These are phyloP conservation scores for Penicillium pulvis DNA, from an alignment of 495 filamentous ascomycete genomes.

Conservation along the genomic window DNA sequence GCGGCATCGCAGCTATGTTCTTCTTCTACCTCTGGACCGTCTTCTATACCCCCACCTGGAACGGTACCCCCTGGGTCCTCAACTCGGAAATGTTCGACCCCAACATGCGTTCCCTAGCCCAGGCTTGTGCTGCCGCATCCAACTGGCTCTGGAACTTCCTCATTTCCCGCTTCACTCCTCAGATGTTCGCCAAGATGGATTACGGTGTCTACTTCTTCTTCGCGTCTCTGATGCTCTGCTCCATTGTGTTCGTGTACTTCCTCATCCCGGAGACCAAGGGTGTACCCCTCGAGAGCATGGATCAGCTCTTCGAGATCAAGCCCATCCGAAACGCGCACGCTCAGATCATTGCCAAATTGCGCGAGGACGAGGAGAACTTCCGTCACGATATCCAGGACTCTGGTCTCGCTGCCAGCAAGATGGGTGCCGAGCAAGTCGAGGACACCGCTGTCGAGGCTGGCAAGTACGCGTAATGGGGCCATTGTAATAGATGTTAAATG, in stretches of 20 bases:
- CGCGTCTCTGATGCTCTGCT: conserved; percentile 65
- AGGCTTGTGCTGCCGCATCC: conserved; percentile 65
- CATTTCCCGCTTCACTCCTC: conserved; percentile 68
- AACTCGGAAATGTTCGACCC: conserved; percentile 65
- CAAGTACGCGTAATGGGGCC: conserved; percentile 24
- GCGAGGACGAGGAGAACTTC: conserved; percentile 40
- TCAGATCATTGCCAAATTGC: conserved; percentile 29
- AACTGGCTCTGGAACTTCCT: conserved; percentile 82
- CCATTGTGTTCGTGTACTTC: conserved; percentile 67
- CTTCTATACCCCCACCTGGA: conserved; percentile 77
- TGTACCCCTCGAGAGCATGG: conserved; percentile 51
- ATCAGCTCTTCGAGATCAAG: conserved; percentile 57
- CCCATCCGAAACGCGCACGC: conserved; percentile 57
- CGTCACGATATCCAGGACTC: conserved; percentile 39
- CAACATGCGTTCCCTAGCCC: conserved; percentile 65
- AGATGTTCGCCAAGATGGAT: conserved; percentile 70
- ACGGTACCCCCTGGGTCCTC: conserved; percentile 69
- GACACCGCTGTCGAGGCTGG: conserved; percentile 9
- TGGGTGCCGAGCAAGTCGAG: conserved; percentile 23
- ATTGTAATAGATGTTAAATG: neutral
- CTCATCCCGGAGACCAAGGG: conserved; percentile 68
- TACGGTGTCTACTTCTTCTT: conserved; percentile 82
- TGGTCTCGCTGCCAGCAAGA: conserved; percentile 25
- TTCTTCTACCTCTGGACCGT: conserved; percentile 82
- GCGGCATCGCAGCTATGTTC: conserved; percentile 70